Conservation (phyloP, 2,329 filamentous ascomycete species). For the Sclerotinia borealis region DNA sequence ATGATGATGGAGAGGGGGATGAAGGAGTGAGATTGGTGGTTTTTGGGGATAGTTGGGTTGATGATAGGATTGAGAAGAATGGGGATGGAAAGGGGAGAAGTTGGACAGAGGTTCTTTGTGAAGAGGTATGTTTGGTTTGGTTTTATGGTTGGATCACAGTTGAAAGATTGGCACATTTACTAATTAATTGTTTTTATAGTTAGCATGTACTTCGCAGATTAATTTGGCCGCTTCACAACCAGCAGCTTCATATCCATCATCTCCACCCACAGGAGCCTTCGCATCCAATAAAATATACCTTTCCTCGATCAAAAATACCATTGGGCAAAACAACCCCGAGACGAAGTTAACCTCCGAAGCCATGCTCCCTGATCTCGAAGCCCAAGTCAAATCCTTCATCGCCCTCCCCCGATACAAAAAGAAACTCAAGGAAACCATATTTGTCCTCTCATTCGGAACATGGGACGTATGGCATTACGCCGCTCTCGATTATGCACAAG, state of each 20-base stretch:
- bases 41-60: constrained; percentile 32
- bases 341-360: not conserved
- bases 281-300: constrained; percentile 23
- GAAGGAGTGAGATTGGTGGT: constrained; percentile 25
- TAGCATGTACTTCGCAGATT: constrained; percentile 28
- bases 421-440: constrained; percentile 23
- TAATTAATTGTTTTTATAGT: constrained; percentile 15
- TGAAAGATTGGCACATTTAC: not conserved
- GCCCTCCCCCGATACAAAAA: constrained; percentile 17
- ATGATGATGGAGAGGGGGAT: constrained; percentile 6
- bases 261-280: constrained; percentile 24
- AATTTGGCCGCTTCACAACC: constrained; percentile 29
- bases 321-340: not conserved
- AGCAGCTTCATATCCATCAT: constrained; percentile 16
- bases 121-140: constrained; percentile 23
- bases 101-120: constrained; percentile 28
- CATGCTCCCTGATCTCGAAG: constrained; percentile 26
- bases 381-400: constrained; percentile 28
- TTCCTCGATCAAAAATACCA: not conserved
- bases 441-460: constrained; percentile 30
- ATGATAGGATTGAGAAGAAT: constrained; percentile 19
- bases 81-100: constrained; percentile 20
- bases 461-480: constrained; percentile 32
- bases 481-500: constrained; percentile 17
- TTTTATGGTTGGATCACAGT: not conserved